These are phyloP conservation scores for Paramecium caudatum DNA, from an alignment of 73 alveolate species.

Conservation along the genomic window DNA sequence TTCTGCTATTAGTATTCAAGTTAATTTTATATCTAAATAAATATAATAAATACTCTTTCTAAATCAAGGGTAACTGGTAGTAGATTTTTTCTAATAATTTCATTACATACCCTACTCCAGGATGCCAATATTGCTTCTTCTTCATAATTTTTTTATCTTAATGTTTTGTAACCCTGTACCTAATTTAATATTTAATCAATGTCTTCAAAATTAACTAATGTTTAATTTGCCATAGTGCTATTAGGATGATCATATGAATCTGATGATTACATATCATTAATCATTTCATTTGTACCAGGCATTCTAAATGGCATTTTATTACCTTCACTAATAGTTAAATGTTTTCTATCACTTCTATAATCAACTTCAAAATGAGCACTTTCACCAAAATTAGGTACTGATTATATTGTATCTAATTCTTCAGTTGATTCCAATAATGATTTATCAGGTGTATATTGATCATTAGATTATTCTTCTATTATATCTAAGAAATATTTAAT, in stretches of 20 bases:
- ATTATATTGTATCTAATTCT: background rate
- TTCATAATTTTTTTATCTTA: constrained; percentile 2
- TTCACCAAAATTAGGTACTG: constrained; percentile 46
- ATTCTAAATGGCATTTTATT: background rate
- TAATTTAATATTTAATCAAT: constrained; percentile 14
- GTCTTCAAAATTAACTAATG: constrained; percentile 41
- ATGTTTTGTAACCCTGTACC: constrained; percentile 8
- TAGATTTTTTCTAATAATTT: constrained; percentile 46
- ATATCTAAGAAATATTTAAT: constrained; percentile 38
- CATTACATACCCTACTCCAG: constrained; percentile 57
- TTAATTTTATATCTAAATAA: constrained; percentile 51
- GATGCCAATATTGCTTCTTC: constrained; percentile 64
- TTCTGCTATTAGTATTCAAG: constrained; percentile 10
- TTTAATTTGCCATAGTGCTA: background rate
- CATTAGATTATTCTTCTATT: constrained; percentile 65
- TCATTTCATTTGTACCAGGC: background rate
- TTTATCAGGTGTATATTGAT: constrained; percentile 64
- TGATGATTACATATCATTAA: background rate
- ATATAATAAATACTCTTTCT: background rate
- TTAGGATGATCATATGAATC: constrained; percentile 48
- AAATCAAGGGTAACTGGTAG: constrained; percentile 31
- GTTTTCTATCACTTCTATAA: constrained; percentile 32
- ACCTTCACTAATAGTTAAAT: constrained; percentile 31
- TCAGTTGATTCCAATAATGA: background rate
- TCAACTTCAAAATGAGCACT: background rate